Evolutionary conservation across 768 basidiomycete species (phyloP).

Genomic region (Kwoniella pini): DNA sequence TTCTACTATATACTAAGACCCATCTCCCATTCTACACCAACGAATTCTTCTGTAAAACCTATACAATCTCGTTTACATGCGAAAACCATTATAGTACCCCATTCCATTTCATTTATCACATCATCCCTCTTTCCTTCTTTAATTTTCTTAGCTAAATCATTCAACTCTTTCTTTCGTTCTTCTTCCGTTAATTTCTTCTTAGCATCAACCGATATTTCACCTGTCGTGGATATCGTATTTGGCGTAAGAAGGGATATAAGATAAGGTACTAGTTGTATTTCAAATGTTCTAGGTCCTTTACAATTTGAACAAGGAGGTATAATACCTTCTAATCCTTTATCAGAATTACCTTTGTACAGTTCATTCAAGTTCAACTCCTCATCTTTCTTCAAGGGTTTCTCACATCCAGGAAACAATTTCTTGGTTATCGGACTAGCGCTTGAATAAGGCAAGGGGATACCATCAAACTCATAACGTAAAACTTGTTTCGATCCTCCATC

Average conservation of each 20-base stretch:
- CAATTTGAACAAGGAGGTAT: constrained; percentile 72
- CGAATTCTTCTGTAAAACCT: constrained; percentile 51
- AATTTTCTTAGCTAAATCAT: constrained; percentile 59
- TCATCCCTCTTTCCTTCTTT: constrained; percentile 33
- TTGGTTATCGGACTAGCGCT: constrained; percentile 68
- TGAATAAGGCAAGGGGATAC: constrained; percentile 81
- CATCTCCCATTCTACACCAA: constrained; percentile 53
- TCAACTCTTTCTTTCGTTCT: constrained; percentile 67
- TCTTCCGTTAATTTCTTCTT: constrained; percentile 62
- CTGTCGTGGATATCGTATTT: constrained; percentile 38
- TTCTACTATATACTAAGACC: neutral
- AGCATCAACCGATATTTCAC: constrained; percentile 23
- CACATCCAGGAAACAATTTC: constrained; percentile 68
- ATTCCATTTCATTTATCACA: constrained; percentile 74
- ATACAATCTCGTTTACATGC: constrained; percentile 78
- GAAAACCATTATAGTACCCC: constrained; percentile 89
- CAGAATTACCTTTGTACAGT: constrained; percentile 60
- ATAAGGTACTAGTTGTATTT: constrained; percentile 93
- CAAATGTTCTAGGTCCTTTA: constrained; percentile 70
- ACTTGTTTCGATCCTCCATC: constrained; percentile 65
- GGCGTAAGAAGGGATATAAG: constrained; percentile 73
- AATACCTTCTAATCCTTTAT: neutral
- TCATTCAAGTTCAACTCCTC: constrained; percentile 30
- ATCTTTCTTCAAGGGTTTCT: constrained; percentile 41
- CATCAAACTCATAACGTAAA: constrained; percentile 83